Evolutionary conservation across 2,329 filamentous ascomycete species (phyloP).

Genomic region (Paraphaeosphaeria minitans): DNA sequence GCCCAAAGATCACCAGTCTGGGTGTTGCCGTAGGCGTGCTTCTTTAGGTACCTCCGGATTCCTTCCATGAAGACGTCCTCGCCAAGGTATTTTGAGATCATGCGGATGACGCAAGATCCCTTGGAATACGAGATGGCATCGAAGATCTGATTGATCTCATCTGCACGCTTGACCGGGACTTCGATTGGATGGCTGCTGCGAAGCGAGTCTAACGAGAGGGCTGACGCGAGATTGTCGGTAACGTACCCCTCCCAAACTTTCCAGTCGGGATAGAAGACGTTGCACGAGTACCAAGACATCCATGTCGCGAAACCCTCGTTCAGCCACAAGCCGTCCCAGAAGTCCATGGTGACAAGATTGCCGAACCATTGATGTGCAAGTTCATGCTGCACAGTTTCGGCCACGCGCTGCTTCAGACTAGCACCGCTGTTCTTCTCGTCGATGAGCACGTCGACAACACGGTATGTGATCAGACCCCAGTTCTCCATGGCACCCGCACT

Average conservation of each 20-base stretch:
- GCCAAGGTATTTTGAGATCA: conserved; percentile 95
- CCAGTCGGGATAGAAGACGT: conserved; percentile 96
- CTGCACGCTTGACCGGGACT: conserved; percentile 91
- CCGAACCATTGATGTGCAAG: conserved; percentile 98
- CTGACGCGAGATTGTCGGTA: conserved; percentile 87
- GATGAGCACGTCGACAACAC: conserved; percentile 86
- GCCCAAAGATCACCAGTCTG: conserved; percentile 90
- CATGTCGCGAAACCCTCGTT: conserved; percentile 92
- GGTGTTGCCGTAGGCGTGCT: conserved; percentile 96
- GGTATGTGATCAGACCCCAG: conserved; percentile 95
- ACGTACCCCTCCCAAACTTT: conserved; percentile 97
- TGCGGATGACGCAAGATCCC: conserved; percentile 91
- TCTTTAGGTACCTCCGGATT: conserved; percentile 87
- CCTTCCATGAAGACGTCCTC: conserved; percentile 94
- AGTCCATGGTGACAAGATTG: conserved; percentile 97
- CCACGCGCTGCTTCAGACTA: conserved; percentile 87
- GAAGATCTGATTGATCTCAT: conserved; percentile 98
- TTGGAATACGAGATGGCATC: conserved; percentile 98
- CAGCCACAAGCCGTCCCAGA: conserved; percentile 97
- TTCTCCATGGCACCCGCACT: conserved; percentile 98
- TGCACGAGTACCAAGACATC: conserved; percentile 95
- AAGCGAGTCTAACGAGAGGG: conserved; percentile 84
- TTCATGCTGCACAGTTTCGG: conserved; percentile 95
- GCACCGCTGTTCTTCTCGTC: conserved; percentile 92
- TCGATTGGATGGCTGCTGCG: conserved; percentile 96